phyloP scores from a whole-genome alignment of 805 yeast species.

The Lipomyces mesembrius region DNA sequence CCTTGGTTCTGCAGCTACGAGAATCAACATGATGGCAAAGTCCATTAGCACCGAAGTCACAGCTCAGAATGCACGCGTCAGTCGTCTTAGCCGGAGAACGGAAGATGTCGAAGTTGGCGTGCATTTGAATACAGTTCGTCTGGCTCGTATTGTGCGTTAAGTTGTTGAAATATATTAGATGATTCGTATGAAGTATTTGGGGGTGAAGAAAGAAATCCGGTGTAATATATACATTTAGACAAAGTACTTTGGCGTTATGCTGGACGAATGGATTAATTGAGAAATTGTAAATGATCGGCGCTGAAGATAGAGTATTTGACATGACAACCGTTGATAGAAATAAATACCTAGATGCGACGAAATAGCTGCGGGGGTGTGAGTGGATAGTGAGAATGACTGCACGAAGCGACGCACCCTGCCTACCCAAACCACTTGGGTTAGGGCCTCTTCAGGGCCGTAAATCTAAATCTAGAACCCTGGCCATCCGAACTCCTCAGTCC shows the following conservation, averaged over 20 bases:
- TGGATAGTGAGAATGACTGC: no score
- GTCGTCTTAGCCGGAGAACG: slow-evolving; percentile 78
- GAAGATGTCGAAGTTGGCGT: slow-evolving; percentile 83
- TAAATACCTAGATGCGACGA: no score
- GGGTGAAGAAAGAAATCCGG: background rate
- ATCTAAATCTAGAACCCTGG: background rate
- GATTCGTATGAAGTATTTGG: background rate
- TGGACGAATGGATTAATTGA: background rate
- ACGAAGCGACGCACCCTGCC: no score
- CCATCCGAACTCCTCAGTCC: background rate
- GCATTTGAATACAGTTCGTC: slow-evolving; percentile 72
- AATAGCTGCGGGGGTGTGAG: no score
- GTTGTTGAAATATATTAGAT: background rate
- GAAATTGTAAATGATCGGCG: background rate
- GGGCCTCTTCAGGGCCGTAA: background rate
- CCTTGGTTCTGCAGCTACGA: slow-evolving; percentile 67
- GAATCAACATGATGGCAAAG: slow-evolving; percentile 73
- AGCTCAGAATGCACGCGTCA: slow-evolving; percentile 74
- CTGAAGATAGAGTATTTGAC: no score
- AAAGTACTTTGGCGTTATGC: background rate
- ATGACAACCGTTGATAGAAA: no score
- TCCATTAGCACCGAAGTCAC: slow-evolving; percentile 77
- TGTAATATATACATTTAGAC: background rate
- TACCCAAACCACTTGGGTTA: background rate
- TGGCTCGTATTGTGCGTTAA: slow-evolving; percentile 54